Percentiles rank a stretch among this genome's conserved stretches.
Evolutionary conservation across 2,329 filamentous ascomycete genomes (phyloP).

Genomic region (Pseudogymnoascus sp.): DNA sequence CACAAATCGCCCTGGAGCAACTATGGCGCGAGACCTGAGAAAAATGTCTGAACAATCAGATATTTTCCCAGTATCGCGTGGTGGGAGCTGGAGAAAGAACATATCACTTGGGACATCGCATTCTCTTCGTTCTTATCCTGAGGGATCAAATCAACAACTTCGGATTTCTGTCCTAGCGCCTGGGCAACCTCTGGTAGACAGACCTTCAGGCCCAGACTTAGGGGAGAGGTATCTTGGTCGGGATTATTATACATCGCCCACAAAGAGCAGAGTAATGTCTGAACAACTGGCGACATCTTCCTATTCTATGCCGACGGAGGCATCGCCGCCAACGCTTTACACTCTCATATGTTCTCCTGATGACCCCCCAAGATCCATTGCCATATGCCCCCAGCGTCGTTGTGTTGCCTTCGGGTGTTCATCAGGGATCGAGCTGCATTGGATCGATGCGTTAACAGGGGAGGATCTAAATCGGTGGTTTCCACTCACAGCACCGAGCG

Average conservation of each 20-base stretch:
- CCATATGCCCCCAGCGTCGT: constrained; percentile 55
- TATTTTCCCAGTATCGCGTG: neutral
- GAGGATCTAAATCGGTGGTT: constrained; percentile 48
- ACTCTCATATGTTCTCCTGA: constrained; percentile 51
- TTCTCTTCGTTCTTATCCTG: neutral
- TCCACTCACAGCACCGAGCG: constrained; percentile 45
- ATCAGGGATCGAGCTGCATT: constrained; percentile 56
- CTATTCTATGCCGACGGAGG: constrained; percentile 27
- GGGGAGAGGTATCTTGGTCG: neutral
- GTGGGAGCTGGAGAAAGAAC: neutral
- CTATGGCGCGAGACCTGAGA: neutral
- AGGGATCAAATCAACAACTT: neutral
- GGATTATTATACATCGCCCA: neutral
- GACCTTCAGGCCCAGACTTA: neutral
- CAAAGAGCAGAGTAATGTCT: neutral
- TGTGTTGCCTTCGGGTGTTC: constrained; percentile 60
- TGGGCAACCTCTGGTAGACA: neutral
- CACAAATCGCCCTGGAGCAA: constrained; percentile 15
- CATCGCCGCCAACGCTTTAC: constrained; percentile 29
- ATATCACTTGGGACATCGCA: neutral
- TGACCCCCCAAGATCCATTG: constrained; percentile 56
- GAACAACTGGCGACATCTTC: neutral
- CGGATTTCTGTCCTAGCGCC: neutral
- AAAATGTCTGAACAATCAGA: neutral
- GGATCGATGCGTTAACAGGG: constrained; percentile 39